phyloP scores from a whole-genome alignment of 176 grass and related monocot species.

The Zoysia japonica region DNA sequence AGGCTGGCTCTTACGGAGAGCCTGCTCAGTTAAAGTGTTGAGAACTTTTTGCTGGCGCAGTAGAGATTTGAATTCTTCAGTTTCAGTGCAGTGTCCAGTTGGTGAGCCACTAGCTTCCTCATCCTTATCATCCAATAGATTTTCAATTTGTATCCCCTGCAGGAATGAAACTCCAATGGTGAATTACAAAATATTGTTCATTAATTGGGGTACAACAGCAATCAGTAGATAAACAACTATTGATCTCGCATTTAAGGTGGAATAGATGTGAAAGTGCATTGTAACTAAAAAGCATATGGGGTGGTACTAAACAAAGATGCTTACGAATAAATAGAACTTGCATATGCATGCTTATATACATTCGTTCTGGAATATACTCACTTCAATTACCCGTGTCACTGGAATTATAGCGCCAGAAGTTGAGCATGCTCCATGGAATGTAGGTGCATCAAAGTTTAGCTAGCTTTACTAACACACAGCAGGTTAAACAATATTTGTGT shows the following conservation, averaged over 20 bases:
- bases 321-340: not conserved
- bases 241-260: too few species aligned
- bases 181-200: not conserved
- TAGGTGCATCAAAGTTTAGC: not conserved
- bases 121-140: slow-evolving; percentile 51
- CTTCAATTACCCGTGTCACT: not conserved
- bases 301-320: not conserved
- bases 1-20: slow-evolving; percentile 88
- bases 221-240: not conserved
- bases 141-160: slow-evolving; percentile 79
- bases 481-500: too few species aligned
- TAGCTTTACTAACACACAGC: not conserved
- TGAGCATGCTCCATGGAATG: not conserved
- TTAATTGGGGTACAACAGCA: slow-evolving; percentile 1
- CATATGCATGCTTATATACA: not conserved
- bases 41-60: slow-evolving; percentile 69
- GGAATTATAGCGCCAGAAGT: not conserved
- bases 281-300: not conserved
- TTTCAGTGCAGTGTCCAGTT: slow-evolving; percentile 46
- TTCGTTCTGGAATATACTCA: not conserved
- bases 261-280: not conserved
- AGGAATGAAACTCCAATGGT: slow-evolving; percentile 34
- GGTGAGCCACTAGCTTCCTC: slow-evolving; percentile 49
- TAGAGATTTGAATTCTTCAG: slow-evolving; percentile 67
- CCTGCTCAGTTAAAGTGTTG: slow-evolving; percentile 80